Percentiles rank a stretch among this genome's conserved stretches.
phyloP scores from a whole-genome alignment of 139 green algal species.

The Coelastrella sp. region DNA sequence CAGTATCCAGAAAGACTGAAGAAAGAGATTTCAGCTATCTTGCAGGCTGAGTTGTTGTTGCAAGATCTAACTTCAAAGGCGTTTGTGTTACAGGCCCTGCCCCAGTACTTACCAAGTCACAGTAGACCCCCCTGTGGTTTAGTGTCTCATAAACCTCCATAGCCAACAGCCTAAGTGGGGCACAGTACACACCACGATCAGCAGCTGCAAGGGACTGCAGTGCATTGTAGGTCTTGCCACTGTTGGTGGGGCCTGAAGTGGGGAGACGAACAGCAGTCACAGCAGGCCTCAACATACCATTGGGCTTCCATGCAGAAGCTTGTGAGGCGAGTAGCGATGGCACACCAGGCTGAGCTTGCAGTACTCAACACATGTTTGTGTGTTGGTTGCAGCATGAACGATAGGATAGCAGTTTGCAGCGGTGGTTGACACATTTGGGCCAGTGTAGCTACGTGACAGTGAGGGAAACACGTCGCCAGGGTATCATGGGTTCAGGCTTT shows the following conservation, averaged over 20 bases:
- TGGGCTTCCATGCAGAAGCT: too few relatives aligned
- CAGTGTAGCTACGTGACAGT: too few relatives aligned
- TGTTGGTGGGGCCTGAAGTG: constrained; percentile 92
- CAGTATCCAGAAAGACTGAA: too few relatives aligned
- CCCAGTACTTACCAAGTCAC: constrained; percentile 60
- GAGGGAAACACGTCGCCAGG: neutral
- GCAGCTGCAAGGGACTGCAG: constrained; percentile 79
- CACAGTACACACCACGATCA: constrained; percentile 90
- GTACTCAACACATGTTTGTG: neutral
- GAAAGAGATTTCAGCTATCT: too few relatives aligned
- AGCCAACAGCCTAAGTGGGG: constrained; percentile 94
- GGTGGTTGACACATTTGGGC: too few relatives aligned
- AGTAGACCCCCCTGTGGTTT: constrained; percentile 63
- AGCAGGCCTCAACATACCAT: too few relatives aligned
- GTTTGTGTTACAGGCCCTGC: neutral
- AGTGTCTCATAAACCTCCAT: constrained; percentile 85
- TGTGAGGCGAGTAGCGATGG: too few relatives aligned
- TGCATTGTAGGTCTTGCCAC: constrained; percentile 96
- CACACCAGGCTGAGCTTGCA: neutral
- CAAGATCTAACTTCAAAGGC: too few relatives aligned
- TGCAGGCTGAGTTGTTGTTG: too few relatives aligned
- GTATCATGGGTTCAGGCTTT: neutral
- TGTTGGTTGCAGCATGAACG: neutral
- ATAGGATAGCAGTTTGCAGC: neutral
- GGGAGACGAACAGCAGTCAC: neutral